Evolutionary conservation across 257 asterid genomes (phyloP).

Genomic region (Solanum virginianum): DNA sequence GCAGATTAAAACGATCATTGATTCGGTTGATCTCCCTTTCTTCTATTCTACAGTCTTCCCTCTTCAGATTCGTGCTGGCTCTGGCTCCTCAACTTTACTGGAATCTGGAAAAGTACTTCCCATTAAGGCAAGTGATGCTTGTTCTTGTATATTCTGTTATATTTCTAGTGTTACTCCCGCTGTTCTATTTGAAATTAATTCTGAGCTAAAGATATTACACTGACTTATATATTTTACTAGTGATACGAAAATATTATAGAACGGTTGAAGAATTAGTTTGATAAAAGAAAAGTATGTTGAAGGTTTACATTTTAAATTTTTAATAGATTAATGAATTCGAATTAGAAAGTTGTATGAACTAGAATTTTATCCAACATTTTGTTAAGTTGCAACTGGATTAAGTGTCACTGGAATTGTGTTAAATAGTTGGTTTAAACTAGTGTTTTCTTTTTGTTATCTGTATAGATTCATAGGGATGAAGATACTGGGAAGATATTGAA

Average conservation of each 20-base stretch:
- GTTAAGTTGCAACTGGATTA: neutral
- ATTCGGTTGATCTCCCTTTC: slow-evolving; percentile 46
- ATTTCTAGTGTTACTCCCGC: neutral
- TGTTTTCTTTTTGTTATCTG: neutral
- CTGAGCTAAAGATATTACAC: neutral
- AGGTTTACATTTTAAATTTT: neutral
- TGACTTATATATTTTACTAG: neutral
- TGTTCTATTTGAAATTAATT: neutral
- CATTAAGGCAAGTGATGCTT: slow-evolving; percentile 42
- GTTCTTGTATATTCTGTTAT: neutral
- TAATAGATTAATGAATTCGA: neutral
- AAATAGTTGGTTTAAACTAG: neutral
- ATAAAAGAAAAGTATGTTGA: neutral
- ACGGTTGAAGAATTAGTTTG: neutral
- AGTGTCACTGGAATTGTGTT: neutral
- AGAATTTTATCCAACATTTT: neutral
- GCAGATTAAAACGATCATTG: slow-evolving; percentile 72
- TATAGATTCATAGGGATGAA: slow-evolving; percentile 61
- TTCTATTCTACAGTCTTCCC: slow-evolving; percentile 81
- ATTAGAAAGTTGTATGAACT: neutral
- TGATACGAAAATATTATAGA: neutral
- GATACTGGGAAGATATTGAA: slow-evolving; percentile 69
- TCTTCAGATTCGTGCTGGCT: slow-evolving; percentile 84
- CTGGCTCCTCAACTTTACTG: slow-evolving; percentile 66
- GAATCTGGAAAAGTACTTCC: slow-evolving; percentile 73